Conservation (phyloP, 1,284 basidiomycete genomes). For the Rhodotorula sp. region DNA sequence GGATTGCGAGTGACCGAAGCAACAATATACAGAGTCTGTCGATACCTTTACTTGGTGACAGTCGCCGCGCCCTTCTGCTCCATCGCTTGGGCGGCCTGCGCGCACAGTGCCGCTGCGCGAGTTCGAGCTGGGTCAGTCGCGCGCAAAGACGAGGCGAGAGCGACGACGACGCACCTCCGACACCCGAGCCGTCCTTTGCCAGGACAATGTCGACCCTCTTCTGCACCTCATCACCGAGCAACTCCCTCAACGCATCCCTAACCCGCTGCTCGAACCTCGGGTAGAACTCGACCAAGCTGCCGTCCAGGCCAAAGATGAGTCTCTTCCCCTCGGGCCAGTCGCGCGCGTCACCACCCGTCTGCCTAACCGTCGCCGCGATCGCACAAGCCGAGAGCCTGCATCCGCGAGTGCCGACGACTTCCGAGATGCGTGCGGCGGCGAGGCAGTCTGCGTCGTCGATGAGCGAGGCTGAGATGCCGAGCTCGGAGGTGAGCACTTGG, state of each 20-base stretch:
- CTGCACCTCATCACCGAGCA: constrained; percentile 79
- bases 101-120: constrained; percentile 33
- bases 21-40: neutral
- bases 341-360: constrained; percentile 65
- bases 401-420: constrained; percentile 76
- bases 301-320: constrained; percentile 82
- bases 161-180: constrained; percentile 56
- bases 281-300: constrained; percentile 87
- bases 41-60: constrained; percentile 10
- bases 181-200: constrained; percentile 96
- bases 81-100: constrained; percentile 38
- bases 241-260: constrained; percentile 66
- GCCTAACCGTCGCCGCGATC: constrained; percentile 77
- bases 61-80: constrained; percentile 28
- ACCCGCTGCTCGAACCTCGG: constrained; percentile 77
- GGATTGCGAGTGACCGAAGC: neutral
- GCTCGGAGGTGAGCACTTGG: constrained; percentile 54
- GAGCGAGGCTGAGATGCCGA: constrained; percentile 62
- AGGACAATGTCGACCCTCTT: constrained; percentile 77
- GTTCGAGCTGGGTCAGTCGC: neutral
- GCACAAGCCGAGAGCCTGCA: constrained; percentile 80
- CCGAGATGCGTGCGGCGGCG: constrained; percentile 76
- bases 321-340: constrained; percentile 54
- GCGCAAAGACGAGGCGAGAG: neutral
- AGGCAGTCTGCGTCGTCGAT: constrained; percentile 57